phyloP scores from a whole-genome alignment of 441 rosid species.

The Gossypium lobatum region DNA sequence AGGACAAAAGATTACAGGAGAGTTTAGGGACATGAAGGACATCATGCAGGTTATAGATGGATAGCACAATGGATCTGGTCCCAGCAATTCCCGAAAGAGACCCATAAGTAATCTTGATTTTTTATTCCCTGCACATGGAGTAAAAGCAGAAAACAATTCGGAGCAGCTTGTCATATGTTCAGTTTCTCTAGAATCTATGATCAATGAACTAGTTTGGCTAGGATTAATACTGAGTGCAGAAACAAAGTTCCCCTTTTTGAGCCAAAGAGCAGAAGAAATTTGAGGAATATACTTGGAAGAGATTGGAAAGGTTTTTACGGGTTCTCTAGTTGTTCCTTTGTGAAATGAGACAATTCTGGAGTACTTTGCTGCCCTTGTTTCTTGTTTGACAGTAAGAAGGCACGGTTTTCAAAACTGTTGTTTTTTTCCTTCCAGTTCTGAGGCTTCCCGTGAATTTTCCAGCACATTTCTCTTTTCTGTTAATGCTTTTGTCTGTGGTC shows the following conservation, averaged over 20 bases:
- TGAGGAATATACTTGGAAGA: background rate
- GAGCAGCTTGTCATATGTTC: background rate
- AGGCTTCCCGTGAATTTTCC: background rate
- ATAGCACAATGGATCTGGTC: background rate
- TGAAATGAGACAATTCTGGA: background rate
- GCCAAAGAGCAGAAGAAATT: background rate
- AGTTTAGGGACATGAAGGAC: background rate
- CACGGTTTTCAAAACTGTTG: background rate
- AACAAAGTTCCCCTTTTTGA: background rate
- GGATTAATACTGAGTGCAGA: background rate
- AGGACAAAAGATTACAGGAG: background rate
- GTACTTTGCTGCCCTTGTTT: background rate
- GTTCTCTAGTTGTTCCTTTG: background rate
- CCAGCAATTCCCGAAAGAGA: background rate
- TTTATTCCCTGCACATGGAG: background rate
- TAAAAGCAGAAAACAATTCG: background rate
- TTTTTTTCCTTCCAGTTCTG: background rate
- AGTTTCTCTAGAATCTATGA: background rate
- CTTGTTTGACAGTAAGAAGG: background rate
- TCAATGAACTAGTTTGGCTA: background rate
- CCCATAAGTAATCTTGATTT: background rate
- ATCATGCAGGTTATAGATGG: background rate
- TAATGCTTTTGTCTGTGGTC: background rate
- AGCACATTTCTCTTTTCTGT: background rate
- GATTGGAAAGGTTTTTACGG: background rate